These are phyloP conservation scores for Rhododendron mucronatum DNA, from an alignment of 148 eudicot genomes.

Conservation along the genomic window DNA sequence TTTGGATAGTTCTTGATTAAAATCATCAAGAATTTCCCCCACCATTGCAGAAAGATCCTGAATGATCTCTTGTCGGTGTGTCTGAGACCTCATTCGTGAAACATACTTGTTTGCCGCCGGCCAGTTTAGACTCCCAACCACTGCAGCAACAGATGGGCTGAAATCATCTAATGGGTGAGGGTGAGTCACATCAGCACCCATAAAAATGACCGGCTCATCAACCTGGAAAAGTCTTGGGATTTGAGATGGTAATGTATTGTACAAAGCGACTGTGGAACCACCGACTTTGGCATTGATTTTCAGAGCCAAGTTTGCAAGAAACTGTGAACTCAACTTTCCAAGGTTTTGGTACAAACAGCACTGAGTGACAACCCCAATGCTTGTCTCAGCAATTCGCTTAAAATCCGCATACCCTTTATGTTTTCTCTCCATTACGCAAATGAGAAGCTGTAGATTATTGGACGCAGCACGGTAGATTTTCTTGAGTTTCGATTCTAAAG, in stretches of 20 bases:
- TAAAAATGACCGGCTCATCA: conserved; percentile 69
- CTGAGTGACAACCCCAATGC: conserved; percentile 76
- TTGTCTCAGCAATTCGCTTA: conserved; percentile 84
- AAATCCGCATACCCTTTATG: conserved; percentile 93
- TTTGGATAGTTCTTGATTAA: conserved; percentile 39
- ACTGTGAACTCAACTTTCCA: conserved; percentile 57
- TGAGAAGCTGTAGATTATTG: conserved; percentile 66
- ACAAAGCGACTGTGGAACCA: conserved; percentile 82
- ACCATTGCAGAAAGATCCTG: conserved; percentile 76
- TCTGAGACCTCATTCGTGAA: conserved; percentile 87
- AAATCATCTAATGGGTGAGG: conserved; percentile 88
- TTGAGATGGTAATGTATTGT: conserved; percentile 67
- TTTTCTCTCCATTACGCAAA: conserved; percentile 87
- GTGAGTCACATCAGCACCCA: conserved; percentile 97
- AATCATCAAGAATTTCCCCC: conserved; percentile 59
- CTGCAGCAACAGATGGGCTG: conserved; percentile 95
- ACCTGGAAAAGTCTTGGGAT: conserved; percentile 55
- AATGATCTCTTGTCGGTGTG: conserved; percentile 91
- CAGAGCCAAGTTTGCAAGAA: conserved; percentile 78
- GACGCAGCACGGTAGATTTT: conserved; percentile 49
- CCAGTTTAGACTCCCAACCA: conserved; percentile 89
- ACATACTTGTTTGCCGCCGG: conserved; percentile 82
- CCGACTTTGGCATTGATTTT: conserved; percentile 95
- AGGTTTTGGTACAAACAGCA: conserved; percentile 85
- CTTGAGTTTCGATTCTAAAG: conserved; percentile 63